These are phyloP conservation scores for Tylopilus sp. DNA, from an alignment of 768 basidiomycete genomes.

Conservation along the genomic window DNA sequence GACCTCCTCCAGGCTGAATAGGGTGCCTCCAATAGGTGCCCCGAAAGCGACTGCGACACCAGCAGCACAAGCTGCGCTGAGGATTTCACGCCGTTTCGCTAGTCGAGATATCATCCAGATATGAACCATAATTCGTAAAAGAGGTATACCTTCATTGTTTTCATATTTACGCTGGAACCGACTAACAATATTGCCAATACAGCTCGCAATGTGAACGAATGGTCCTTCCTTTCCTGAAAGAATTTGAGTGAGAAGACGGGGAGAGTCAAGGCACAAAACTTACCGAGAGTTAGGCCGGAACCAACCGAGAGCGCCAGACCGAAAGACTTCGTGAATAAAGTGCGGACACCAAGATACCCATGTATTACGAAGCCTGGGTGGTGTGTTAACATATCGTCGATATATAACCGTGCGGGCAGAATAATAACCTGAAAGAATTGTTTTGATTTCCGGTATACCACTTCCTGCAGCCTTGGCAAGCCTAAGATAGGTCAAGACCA, in stretches of 20 bases:
- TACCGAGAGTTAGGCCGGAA: constrained; percentile 83
- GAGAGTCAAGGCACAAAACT: constrained; percentile 15
- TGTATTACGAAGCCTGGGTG: constrained; percentile 87
- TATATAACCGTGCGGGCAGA: constrained; percentile 3
- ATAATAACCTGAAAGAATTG: constrained; percentile 71
- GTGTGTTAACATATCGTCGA: constrained; percentile 7
- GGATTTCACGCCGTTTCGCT: constrained; percentile 92
- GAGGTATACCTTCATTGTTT: constrained; percentile 78
- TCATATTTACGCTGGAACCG: constrained; percentile 87
- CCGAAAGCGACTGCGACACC: constrained; percentile 98
- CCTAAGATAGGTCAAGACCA: constrained; percentile 9
- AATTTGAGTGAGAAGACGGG: neutral
- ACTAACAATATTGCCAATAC: constrained; percentile 90
- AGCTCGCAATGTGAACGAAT: constrained; percentile 91
- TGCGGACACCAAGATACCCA: constrained; percentile 90
- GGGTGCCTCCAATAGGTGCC: constrained; percentile 89
- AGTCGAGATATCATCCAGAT: constrained; percentile 1
- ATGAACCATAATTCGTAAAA: neutral
- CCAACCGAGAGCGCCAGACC: constrained; percentile 90
- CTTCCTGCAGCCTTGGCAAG: constrained; percentile 78
- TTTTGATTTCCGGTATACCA: constrained; percentile 97
- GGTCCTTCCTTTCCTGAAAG: constrained; percentile 62
- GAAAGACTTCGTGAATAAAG: constrained; percentile 84
- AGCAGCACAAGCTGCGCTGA: constrained; percentile 95
- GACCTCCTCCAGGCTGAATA: constrained; percentile 94